Evolutionary conservation across 306 rosid genomes (phyloP).

Genomic region (Fragaria nilgerrensis): DNA sequence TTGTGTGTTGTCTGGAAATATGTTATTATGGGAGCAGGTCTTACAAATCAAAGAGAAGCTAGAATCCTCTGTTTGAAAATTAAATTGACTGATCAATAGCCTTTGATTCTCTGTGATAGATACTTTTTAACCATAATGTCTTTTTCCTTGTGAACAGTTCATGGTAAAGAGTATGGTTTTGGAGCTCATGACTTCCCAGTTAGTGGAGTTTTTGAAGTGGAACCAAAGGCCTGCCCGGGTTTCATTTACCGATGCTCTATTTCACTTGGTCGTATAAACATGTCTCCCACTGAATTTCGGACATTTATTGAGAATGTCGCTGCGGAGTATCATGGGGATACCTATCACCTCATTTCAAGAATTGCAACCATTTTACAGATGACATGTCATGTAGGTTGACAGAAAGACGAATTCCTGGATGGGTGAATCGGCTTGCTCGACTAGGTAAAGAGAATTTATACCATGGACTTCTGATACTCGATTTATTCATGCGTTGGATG

Average conservation of each 20-base stretch:
- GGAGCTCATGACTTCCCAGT: slow-evolving; percentile 91
- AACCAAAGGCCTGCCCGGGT: slow-evolving; percentile 91
- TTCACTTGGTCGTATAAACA: slow-evolving; percentile 54
- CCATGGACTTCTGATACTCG: background rate
- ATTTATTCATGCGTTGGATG: background rate
- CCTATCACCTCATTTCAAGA: slow-evolving; percentile 90
- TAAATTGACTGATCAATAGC: background rate
- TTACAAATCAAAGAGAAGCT: background rate
- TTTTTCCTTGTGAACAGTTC: slow-evolving; percentile 47
- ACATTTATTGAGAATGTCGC: slow-evolving; percentile 71
- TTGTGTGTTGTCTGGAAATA: background rate
- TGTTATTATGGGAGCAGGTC: background rate
- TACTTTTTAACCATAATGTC: slow-evolving; percentile 1
- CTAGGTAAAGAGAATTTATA: slow-evolving; percentile 54
- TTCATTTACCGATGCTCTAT: slow-evolving; percentile 68
- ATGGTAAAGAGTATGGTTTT: slow-evolving; percentile 93
- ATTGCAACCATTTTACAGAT: slow-evolving; percentile 93
- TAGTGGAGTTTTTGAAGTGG: slow-evolving; percentile 98
- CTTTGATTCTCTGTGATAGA: slow-evolving; percentile 4
- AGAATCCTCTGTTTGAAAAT: background rate
- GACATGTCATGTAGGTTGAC: slow-evolving; percentile 67
- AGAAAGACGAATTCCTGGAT: slow-evolving; percentile 73
- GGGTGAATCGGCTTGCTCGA: slow-evolving; percentile 97
- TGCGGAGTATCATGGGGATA: slow-evolving; percentile 87
- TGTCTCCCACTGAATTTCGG: slow-evolving; percentile 61